Evolutionary conservation across 306 rosid genomes (phyloP).

Genomic region (Vigna angularis): DNA sequence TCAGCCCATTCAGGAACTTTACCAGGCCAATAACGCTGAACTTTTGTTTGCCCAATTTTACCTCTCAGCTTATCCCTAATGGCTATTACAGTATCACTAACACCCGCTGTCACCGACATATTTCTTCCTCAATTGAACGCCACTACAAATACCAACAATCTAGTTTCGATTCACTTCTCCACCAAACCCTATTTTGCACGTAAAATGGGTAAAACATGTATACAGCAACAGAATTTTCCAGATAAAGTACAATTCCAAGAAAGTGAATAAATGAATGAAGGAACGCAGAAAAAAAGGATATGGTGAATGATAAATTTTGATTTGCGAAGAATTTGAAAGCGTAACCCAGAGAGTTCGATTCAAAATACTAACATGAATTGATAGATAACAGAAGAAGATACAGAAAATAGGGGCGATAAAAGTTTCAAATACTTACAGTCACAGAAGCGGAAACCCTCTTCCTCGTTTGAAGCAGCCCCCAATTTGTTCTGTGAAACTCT

Average conservation of each 20-base stretch:
- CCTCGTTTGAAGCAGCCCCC: background rate
- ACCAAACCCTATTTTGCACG: conserved; percentile 45
- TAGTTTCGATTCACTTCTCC: background rate
- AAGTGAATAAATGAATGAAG: background rate
- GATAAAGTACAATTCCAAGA: conserved; percentile 21
- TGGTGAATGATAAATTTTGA: background rate
- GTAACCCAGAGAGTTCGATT: background rate
- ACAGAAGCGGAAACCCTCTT: background rate
- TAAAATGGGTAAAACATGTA: background rate
- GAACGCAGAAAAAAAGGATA: background rate
- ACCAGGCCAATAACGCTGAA: conserved; percentile 95
- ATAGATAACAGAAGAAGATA: background rate
- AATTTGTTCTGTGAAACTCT: background rate
- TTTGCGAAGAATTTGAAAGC: background rate
- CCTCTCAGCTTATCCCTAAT: conserved; percentile 92
- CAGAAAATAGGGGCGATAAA: background rate
- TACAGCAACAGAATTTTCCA: background rate
- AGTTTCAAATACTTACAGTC: conserved; percentile 14
- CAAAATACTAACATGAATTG: conserved; percentile 12
- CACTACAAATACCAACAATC: background rate
- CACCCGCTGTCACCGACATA: conserved; percentile 99
- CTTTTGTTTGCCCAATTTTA: conserved; percentile 93
- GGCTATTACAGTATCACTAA: conserved; percentile 85
- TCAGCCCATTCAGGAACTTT: conserved; percentile 97
- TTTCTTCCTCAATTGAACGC: conserved; percentile 35